Percentiles rank a stretch among this genome's conserved stretches.
phyloP scores from a whole-genome alignment of 2,329 filamentous ascomycete species.

The Plectosphaerella sp. region DNA sequence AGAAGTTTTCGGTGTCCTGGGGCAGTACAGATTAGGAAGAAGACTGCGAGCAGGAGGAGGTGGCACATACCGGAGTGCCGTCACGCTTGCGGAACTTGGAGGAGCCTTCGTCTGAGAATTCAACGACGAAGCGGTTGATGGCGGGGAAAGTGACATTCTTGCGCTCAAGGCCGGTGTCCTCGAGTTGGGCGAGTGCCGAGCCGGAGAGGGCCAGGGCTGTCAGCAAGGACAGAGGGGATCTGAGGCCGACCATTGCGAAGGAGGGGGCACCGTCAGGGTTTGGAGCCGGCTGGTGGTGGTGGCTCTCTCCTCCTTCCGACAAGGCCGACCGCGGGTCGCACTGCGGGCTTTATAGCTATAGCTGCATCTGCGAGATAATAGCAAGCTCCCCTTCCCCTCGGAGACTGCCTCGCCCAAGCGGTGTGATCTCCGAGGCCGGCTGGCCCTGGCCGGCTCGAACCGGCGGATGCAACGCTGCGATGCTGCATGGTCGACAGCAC shows the following conservation, averaged over 20 bases:
- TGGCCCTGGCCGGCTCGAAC: too few relatives aligned
- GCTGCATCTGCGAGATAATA: too few relatives aligned
- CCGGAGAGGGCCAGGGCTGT: background rate
- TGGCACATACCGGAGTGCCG: background rate
- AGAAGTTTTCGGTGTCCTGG: conserved; percentile 5
- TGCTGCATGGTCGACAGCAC: background rate
- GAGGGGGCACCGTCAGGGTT: background rate
- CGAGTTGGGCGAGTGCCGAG: background rate
- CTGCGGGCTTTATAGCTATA: background rate
- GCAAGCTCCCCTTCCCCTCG: too few relatives aligned
- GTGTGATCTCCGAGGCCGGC: too few relatives aligned
- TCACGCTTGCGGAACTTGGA: conserved; percentile 1
- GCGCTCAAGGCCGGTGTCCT: background rate
- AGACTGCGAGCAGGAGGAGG: background rate
- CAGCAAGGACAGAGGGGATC: background rate
- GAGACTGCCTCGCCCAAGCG: too few relatives aligned
- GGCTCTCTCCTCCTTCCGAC: background rate
- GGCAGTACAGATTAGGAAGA: background rate
- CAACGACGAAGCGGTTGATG: background rate
- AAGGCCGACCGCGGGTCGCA: background rate
- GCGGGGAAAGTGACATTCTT: background rate
- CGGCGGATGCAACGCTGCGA: background rate
- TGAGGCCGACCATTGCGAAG: background rate
- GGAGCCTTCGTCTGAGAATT: background rate
- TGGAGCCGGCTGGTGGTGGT: background rate